Evolutionary conservation across 345 rosid genomes (phyloP).

Genomic region (Pelargonium nanum): DNA sequence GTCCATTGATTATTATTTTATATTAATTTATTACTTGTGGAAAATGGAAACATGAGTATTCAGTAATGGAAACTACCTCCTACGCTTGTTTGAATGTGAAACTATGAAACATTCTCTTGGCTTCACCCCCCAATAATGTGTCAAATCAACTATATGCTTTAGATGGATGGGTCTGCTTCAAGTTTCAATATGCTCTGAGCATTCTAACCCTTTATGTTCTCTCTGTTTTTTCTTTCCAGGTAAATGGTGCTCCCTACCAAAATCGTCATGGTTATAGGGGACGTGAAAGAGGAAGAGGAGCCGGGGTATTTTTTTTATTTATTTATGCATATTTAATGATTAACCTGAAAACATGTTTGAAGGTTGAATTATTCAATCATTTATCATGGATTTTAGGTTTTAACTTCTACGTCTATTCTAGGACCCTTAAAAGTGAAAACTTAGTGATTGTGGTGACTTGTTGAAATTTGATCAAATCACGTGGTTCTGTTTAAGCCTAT

Average conservation of each 20-base stretch:
- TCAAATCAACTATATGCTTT: background rate
- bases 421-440: too few species aligned
- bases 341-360: background rate
- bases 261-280: constrained; percentile 51
- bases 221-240: constrained; percentile 20
- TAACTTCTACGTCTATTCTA: too few species aligned
- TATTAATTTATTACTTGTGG: too few species aligned
- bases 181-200: background rate
- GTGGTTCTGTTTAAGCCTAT: background rate
- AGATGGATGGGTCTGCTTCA: background rate
- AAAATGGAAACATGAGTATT: background rate
- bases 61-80: background rate
- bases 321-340: background rate
- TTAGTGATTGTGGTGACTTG: too few species aligned
- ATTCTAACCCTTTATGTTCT: background rate
- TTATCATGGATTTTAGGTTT: too few species aligned
- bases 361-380: background rate
- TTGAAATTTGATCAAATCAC: too few species aligned
- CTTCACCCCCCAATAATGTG: background rate
- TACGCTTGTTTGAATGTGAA: background rate
- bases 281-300: constrained; percentile 80
- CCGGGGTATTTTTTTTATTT: constrained; percentile 44
- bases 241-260: constrained; percentile 55
- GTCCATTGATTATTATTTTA: background rate
- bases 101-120: background rate